A percentile compares a stretch with the other conserved stretches of the same genome.
Evolutionary conservation across 768 basidiomycete genomes (phyloP).

Genomic region (Phaffia tasmanica): DNA sequence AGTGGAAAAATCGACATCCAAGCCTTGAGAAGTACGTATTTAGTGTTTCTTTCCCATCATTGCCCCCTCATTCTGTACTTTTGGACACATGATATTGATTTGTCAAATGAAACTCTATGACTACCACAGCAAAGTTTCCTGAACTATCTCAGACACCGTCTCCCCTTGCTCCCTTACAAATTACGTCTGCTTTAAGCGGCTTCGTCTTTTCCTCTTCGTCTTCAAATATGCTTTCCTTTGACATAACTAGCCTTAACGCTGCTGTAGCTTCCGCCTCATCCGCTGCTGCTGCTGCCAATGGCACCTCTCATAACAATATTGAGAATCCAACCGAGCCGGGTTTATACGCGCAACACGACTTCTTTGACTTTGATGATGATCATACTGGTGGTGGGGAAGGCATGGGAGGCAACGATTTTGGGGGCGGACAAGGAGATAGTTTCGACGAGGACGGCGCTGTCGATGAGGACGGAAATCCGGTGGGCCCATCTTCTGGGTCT

Average conservation of each 20-base stretch:
- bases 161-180: slow-evolving; percentile 36
- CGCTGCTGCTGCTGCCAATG: slow-evolving; percentile 20
- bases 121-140: slow-evolving; percentile 32
- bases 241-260: slow-evolving; percentile 42
- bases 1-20: slow-evolving; percentile 24
- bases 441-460: slow-evolving; percentile 26
- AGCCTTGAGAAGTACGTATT: neutral
- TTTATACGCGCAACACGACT: slow-evolving; percentile 29
- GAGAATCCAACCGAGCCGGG: slow-evolving; percentile 33
- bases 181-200: too few species aligned
- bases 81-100: too few species aligned
- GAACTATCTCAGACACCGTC: slow-evolving; percentile 67
- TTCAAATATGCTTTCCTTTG: slow-evolving; percentile 39
- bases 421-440: slow-evolving; percentile 39
- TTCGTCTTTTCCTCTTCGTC: slow-evolving; percentile 69
- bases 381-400: slow-evolving; percentile 43
- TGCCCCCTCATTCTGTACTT: too few species aligned
- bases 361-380: slow-evolving; percentile 33
- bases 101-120: too few species aligned
- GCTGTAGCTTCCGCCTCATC: slow-evolving; percentile 27
- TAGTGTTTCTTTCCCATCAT: neutral
- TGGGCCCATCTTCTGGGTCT: slow-evolving; percentile 34
- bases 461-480: slow-evolving; percentile 11
- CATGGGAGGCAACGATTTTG: slow-evolving; percentile 33
- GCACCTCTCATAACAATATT: slow-evolving; percentile 35